Percentiles rank a stretch among this genome's conserved stretches.
Evolutionary conservation across 495 filamentous ascomycete species (phyloP).

Genomic region (Podospora comata): DNA sequence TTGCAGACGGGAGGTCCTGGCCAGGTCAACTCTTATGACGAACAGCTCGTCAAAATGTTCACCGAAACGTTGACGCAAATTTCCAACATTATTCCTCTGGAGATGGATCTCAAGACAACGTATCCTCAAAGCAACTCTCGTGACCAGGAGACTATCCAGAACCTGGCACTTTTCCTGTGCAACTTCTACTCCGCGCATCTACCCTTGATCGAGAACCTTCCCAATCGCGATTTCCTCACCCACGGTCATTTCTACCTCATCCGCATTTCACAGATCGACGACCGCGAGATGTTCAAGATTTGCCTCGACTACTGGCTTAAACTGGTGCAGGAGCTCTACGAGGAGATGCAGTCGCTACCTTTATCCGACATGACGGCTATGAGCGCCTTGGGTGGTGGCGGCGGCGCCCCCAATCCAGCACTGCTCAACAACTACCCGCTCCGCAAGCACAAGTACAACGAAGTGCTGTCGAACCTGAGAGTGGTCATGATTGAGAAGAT

Average conservation of each 20-base stretch:
- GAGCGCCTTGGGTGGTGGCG: conserved; percentile 61
- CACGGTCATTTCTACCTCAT: conserved; percentile 98
- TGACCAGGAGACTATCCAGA: conserved; percentile 97
- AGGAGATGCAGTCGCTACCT: conserved; percentile 95
- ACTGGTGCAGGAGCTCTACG: conserved; percentile 95
- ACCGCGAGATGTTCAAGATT: conserved; percentile 99
- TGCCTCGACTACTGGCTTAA: conserved; percentile 99
- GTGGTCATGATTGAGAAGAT: conserved; percentile 99
- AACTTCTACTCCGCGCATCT: conserved; percentile 94
- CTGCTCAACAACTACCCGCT: conserved; percentile 83
- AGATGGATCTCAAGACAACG: conserved; percentile 81
- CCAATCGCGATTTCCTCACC: conserved; percentile 87
- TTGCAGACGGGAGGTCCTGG: conserved; percentile 65
- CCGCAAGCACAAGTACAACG: conserved; percentile 94
- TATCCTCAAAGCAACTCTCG: conserved; percentile 85
- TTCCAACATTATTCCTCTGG: conserved; percentile 83
- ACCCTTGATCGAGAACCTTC: conserved; percentile 84
- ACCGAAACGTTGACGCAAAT: conserved; percentile 89
- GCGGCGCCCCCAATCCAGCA: conserved; percentile 77
- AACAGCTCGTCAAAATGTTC: conserved; percentile 95
- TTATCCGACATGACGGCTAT: conserved; percentile 83
- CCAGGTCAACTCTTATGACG: conserved; percentile 77
- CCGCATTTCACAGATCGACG: conserved; percentile 95
- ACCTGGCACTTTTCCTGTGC: conserved; percentile 90
- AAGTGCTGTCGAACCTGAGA: conserved; percentile 87